Base-by-base conservation (phyloP, 2,329 filamentous ascomycete genomes). In the Dichotomopilus funicola region DNA sequence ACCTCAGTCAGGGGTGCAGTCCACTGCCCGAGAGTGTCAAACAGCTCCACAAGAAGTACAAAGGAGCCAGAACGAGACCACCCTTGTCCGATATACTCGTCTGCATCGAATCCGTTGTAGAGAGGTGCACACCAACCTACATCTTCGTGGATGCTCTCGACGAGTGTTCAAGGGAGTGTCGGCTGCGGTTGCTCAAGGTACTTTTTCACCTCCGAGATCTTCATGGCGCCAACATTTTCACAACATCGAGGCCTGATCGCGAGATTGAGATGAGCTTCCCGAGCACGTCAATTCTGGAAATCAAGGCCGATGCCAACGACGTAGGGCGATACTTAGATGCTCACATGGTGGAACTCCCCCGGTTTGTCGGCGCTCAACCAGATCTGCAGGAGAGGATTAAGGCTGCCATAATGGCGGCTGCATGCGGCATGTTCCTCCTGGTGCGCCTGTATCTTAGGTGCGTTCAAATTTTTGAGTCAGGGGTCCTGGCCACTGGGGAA, bases 201-300 rank as follows among this genome's bases (percentile, higher is more conserved):
- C 11, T 65, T 1, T 61, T 64, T 8, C 6, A n/a, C 13, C 54
- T 65, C 4, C 63, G 64, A 40, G 31, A 34, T 6, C 36, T 36
- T 4, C 13, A 0, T 4, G 13, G 19, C 10, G 46, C 54, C 7
- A 66, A 54, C 38, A 4, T 59, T 61, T 72, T 72, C 55, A 65
- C 71, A 2, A 67, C 72, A 1, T 72, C 71, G 11, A 62, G 68
- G 19, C 65, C 71, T 11, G 56, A 70, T 6, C 66, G 68, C 4
- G 68, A 68, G 1, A 62, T 74, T 5, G 48, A 19, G 49, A 3
- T 60, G 61, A 4, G 65, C 67, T 52, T 49, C 64, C 34, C 1
- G 7, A 27, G 35, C n/a, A 5, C 7, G 4, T 12, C 38, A n/a
- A 13, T 3, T 1, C 5, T 61, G 6, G 62, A 64, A 12, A 57